Percentiles rank a stretch among this genome's conserved stretches.
These are phyloP conservation scores for Calonectria pseudoreteaudii DNA, from an alignment of 2,329 filamentous ascomycete genomes.

Conservation along the genomic window DNA sequence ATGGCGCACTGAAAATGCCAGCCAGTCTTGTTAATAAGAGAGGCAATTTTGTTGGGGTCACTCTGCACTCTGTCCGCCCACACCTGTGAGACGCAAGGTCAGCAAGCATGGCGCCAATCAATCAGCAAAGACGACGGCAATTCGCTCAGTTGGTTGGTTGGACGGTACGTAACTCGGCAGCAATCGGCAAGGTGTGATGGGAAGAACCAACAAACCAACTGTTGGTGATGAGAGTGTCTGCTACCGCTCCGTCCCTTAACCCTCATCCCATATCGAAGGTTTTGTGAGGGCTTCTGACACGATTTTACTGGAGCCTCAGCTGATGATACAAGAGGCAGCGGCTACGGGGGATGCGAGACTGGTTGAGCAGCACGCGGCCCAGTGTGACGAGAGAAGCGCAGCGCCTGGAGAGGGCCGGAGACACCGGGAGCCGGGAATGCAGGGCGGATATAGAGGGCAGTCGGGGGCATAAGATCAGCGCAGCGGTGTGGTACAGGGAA, in stretches of 20 bases:
- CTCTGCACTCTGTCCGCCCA: conserved; percentile 11
- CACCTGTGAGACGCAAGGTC: conserved; percentile 8
- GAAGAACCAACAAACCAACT: background rate
- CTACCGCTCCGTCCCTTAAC: conserved; percentile 6
- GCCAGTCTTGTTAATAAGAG: background rate
- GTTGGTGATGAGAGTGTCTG: background rate
- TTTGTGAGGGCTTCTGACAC: conserved; percentile 23
- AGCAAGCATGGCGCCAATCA: background rate
- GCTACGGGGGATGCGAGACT: conserved; percentile 31
- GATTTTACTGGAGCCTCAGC: conserved; percentile 31
- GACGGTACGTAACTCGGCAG: background rate
- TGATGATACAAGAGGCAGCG: conserved; percentile 31
- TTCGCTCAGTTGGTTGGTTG: background rate
- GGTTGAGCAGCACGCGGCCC: conserved; percentile 14
- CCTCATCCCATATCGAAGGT: conserved; percentile 15
- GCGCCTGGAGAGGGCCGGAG: conserved; percentile 12
- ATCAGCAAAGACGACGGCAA: background rate
- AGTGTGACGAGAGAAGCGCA: background rate
- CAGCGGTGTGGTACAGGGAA: conserved; percentile 12
- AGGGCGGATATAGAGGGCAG: background rate
- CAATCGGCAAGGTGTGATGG: background rate
- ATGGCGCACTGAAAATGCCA: background rate
- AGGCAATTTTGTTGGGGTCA: conserved; percentile 5
- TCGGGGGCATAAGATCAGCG: background rate
- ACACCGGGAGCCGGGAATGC: conserved; percentile 16